Evolutionary conservation across 2,329 filamentous ascomycete species (phyloP).

Genomic region (Camillea tinctor): DNA sequence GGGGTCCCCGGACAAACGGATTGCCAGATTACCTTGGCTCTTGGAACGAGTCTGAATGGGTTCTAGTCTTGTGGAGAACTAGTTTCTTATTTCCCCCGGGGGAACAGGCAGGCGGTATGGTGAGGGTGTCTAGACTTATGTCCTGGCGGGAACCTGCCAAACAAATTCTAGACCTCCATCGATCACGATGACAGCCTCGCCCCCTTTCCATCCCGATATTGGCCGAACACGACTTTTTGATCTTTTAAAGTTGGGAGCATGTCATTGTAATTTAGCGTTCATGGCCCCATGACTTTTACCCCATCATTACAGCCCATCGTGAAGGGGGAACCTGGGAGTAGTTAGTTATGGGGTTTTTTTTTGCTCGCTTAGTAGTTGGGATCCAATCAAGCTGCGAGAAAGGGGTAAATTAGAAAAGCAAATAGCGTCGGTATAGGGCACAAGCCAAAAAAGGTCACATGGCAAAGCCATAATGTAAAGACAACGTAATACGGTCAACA

Average conservation of each 20-base stretch:
- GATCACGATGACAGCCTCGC: background rate
- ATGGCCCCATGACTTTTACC: background rate
- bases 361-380: background rate
- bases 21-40: background rate
- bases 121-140: too few species aligned
- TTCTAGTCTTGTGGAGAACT: background rate
- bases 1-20: background rate
- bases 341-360: too few species aligned
- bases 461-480: background rate
- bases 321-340: too few species aligned
- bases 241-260: background rate
- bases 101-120: background rate
- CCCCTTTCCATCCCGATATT: conserved; percentile 7
- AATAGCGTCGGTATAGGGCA: background rate
- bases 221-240: conserved; percentile 7
- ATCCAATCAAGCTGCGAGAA: background rate
- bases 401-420: too few species aligned
- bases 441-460: background rate
- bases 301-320: background rate
- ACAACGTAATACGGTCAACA: background rate
- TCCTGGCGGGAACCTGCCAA: background rate
- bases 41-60: background rate
- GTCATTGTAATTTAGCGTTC: conserved; percentile 1
- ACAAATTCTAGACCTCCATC: background rate
- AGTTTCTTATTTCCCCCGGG: background rate